Base-by-base conservation (phyloP, 331 rosid species). In the Prunus yedoensis region DNA sequence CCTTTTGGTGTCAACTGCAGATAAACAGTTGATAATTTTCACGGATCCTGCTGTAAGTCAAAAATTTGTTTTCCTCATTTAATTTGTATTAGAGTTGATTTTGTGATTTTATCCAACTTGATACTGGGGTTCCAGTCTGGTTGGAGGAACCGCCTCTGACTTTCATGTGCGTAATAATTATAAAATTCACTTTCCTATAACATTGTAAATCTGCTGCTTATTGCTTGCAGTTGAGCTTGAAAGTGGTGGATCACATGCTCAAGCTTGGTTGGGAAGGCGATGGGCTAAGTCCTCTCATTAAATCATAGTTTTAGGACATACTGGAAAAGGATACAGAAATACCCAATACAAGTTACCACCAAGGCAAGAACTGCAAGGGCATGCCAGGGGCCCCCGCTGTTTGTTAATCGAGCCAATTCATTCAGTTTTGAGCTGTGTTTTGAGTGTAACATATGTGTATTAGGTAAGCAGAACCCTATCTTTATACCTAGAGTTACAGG, bases 181-280 rank as follows among this genome's bases (percentile, higher is more conserved):
- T 14, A 2, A 14, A 15, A 27, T 12, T n/a, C 45, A 17, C 45
- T 18, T 61, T 27, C 16, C 5, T 43, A 28, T 61, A 10, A 62
- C 23, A 27, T 21, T 20, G 10, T 7, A 10, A 32, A 43, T 46
- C 51, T 60, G 81, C 47, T 63, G 50, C 70, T 70, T 66, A 32
- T 74, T 86, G 78, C 67, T 66, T 84, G 91, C 97, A 95, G 99
- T 84, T 95, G 88, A 95, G 99, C 88, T 89, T 95, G 92, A 95
- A 95, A 86, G 97, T 95, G 54, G 92, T 92, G 51, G 97, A 95
- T 90, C 96, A 92, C 8, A 95, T 90, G 99, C 97, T 90, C 79
- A 95, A 95, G 90, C 91, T 92, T 64, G 99, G 97, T 76, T 92
- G 99, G 97, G 96, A 92, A 90, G 97, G 92, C 47, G 96, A 89